Base-by-base conservation (phyloP, 257 asterid species). In the Plantago elongata region DNA sequence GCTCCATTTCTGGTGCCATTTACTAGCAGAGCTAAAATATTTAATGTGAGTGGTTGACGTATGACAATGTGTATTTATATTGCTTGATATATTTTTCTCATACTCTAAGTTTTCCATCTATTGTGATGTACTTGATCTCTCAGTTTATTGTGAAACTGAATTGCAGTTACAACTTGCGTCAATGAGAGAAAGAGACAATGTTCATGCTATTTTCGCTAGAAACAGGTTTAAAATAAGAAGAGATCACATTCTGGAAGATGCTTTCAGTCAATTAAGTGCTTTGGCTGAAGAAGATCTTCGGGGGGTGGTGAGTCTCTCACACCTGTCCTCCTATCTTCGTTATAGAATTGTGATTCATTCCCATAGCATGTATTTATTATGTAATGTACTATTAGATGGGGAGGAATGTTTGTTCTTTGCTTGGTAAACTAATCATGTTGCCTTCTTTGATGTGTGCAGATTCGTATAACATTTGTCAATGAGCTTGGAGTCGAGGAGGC, bases 401-500 rank as follows among this genome's bases (percentile, higher is more conserved):
- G 49, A 15, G 49, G 14, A 43, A 13, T 14, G 9, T 13, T 9
- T 57, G 13, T 46, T 62, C 60, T 13, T 56, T 58, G 9, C 65
- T 65, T 12, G 47, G 65, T 60, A 51, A 72, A 11, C 15, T 44
- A 11, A 16, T 62, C n/a, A 58, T 46, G 11, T 44, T 57, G 47
- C 60, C 51, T 69, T 43, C 44, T 68, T 70, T 67, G 57, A 66
- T 64, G 51, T 68, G 58, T 69, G 58, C 84, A 93, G 99, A 93
- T 93, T 64, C 99, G 97, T 45, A 75, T 93, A 46, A 76, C 90
- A 45, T 93, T 89, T 69, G 77, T 87, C 65, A 89, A 93, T 76
- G 99, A 89, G 75, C 81, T 89, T 78, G 99, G 99, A 73, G 97
- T 75, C 13, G 99, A 93, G 87, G 99, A 93, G 83, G 95, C 97